Base-by-base conservation (phyloP, 1,139 yeast species). In the Blastobotrys raffinosifermentans region DNA sequence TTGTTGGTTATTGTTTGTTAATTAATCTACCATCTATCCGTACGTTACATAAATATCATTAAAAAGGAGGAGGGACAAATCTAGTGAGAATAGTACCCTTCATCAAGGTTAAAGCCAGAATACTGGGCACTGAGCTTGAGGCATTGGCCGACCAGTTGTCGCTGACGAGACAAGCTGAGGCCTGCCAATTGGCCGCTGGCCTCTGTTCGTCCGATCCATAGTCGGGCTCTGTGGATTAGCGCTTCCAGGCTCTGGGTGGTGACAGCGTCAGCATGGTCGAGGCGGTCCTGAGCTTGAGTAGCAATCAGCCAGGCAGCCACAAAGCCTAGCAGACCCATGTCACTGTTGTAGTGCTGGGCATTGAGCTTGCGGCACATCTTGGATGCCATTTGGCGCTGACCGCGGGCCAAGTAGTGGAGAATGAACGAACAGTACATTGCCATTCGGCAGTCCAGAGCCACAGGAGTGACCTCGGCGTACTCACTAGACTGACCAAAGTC, bases 161-260 rank as follows among this genome's bases (percentile, higher is more conserved):
- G 40, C 22, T 65, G 50, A 18, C 51, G 40, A 10, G 47, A 47
- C 23, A 59, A 43, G n/a, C 49, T 34, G 13, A 61, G 33, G 4
- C 62, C 62, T 23, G 48, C 53, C 6, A 42, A 40, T 19, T 58
- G 61, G n/a, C 61, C 63, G 20, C 48, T n/a, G n/a, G n/a, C n/a
- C n/a, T n/a, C 49, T 23, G 57, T 59, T 22, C 63, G 55, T 19
- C 66, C 66, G 25, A 61, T 50, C 65, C 66, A 61, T 19, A 61
- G 46, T 18, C 66, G 55, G 13, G 58, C 58, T 11, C 44, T 44
- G 2, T 55, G 57, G 7, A 60, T 49, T 30, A 55, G 41, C 26
- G 41, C 30, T 38, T 57, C 61, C 30, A 55, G 32, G n/a, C 11
- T 25, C 27, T 25, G 27, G 15, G 14, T 8, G 11, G 10, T 13